A percentile compares a stretch with the other conserved stretches of the same genome.
phyloP scores from a whole-genome alignment of 495 filamentous ascomycete genomes.

The Tuber borchii region DNA sequence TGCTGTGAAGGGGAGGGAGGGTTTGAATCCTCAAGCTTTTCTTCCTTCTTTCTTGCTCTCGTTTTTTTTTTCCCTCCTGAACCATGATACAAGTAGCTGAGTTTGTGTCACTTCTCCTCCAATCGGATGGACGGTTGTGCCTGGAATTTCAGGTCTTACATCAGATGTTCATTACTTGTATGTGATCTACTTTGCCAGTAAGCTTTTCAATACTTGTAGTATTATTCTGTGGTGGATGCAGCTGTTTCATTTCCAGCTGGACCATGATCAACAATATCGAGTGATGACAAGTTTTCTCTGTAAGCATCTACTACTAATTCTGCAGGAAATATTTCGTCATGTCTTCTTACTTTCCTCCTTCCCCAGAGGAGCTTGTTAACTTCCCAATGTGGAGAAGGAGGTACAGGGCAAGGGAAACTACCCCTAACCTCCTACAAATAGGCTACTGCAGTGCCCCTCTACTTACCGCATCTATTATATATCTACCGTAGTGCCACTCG shows the following conservation, averaged over 20 bases:
- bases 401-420: neutral
- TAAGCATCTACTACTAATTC: neutral
- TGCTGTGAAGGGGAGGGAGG: neutral
- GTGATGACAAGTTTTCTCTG: neutral
- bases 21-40: neutral
- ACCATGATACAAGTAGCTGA: neutral
- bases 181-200: neutral
- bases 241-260: neutral
- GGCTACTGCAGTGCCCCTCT: neutral
- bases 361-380: neutral
- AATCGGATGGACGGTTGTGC: neutral
- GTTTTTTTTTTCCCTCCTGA: neutral
- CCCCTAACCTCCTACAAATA: neutral
- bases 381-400: neutral
- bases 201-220: neutral
- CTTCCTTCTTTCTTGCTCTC: neutral
- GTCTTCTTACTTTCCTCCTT: neutral
- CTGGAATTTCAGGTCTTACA: neutral
- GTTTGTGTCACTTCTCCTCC: neutral
- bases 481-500: neutral
- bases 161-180: neutral
- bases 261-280: neutral
- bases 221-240: neutral
- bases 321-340: neutral
- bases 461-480: neutral